Evolutionary conservation across 2,329 filamentous ascomycete genomes (phyloP).

Genomic region (Colletotrichum cordylinicola): DNA sequence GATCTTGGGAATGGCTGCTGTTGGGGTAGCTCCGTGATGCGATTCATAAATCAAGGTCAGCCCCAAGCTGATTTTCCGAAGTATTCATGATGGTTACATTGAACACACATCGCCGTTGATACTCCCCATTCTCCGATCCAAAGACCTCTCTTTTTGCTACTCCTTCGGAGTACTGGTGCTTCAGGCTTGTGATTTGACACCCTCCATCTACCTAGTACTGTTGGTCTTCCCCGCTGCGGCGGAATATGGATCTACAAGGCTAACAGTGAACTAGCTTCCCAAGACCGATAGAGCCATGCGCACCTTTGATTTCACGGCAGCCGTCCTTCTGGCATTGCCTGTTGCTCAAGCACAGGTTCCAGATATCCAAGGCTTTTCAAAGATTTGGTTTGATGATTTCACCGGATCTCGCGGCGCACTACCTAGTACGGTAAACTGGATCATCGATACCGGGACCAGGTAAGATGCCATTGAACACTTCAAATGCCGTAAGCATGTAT

Average conservation of each 20-base stretch:
- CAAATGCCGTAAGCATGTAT: too few species aligned
- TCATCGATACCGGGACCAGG: constrained; percentile 43
- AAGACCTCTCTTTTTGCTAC: not conserved
- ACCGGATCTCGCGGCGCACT: constrained; percentile 36
- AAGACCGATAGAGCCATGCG: not conserved
- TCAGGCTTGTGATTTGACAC: not conserved
- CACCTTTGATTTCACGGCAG: not conserved
- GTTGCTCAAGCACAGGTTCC: not conserved
- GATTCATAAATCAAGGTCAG: not conserved
- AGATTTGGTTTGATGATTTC: constrained; percentile 51
- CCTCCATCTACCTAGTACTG: not conserved
- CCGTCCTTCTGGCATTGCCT: not conserved
- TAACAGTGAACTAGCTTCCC: not conserved
- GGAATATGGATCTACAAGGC: not conserved
- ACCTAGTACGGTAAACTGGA: constrained; percentile 48
- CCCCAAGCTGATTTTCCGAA: not conserved
- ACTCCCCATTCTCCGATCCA: not conserved
- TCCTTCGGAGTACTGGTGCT: too few species aligned
- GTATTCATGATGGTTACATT: not conserved
- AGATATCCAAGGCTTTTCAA: constrained; percentile 33
- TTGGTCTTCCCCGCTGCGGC: not conserved
- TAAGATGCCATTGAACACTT: not conserved
- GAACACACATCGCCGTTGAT: not conserved
- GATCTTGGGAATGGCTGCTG: not conserved
- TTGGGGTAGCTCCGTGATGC: not conserved